phyloP scores from a whole-genome alignment of 2,329 filamentous ascomycete genomes.

The Rutstroemia sp. region DNA sequence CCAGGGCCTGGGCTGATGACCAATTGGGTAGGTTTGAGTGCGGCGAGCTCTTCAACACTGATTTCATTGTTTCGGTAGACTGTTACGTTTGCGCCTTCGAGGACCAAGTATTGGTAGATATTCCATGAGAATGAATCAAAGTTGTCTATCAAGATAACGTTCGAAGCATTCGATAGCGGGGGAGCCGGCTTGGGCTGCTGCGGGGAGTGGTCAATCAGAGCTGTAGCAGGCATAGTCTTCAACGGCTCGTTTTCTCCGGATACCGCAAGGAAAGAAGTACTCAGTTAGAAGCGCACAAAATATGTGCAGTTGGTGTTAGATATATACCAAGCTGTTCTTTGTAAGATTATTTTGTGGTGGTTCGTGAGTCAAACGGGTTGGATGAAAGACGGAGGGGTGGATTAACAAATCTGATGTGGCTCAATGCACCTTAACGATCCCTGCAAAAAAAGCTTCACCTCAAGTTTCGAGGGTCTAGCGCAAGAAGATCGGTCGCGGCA shows the following conservation, averaged over 20 bases:
- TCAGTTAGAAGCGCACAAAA: too few species aligned
- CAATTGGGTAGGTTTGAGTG: constrained; percentile 81
- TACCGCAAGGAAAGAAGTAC: not conserved
- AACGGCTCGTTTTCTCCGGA: not conserved
- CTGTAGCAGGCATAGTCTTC: constrained; percentile 36
- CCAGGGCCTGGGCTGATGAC: constrained; percentile 94
- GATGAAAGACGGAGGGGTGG: too few species aligned
- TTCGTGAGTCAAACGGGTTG: too few species aligned
- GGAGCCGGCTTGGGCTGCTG: constrained; percentile 70
- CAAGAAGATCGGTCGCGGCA: not conserved
- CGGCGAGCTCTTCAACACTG: constrained; percentile 73
- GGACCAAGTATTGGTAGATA: constrained; percentile 93
- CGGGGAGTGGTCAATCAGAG: constrained; percentile 74
- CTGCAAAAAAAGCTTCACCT: constrained; percentile 4
- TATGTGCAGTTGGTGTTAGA: too few species aligned
- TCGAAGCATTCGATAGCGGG: constrained; percentile 71
- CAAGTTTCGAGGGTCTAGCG: not conserved
- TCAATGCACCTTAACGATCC: not conserved
- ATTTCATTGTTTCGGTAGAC: constrained; percentile 93
- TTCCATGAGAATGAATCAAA: constrained; percentile 99
- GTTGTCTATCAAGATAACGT: constrained; percentile 94
- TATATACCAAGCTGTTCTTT: too few species aligned
- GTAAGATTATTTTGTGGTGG: too few species aligned
- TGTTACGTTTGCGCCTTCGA: constrained; percentile 88
- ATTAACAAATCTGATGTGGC: too few species aligned